These are phyloP conservation scores for Didymella keratinophila DNA, from an alignment of 2,329 filamentous ascomycete species.

Conservation along the genomic window DNA sequence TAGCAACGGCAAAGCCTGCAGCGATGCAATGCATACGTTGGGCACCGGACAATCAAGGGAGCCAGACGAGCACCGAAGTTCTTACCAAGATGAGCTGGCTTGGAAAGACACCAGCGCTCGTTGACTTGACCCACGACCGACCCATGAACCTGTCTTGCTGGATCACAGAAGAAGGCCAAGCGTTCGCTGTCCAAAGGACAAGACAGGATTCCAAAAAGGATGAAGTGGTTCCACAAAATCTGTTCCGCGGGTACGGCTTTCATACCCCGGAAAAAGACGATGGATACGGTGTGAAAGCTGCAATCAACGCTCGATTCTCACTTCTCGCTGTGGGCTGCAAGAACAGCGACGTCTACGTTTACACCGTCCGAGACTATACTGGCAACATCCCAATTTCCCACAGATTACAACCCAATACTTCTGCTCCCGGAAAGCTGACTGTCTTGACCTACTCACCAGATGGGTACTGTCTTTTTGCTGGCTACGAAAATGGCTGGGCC, in stretches of 20 bases:
- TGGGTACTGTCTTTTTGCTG: slow-evolving; percentile 93
- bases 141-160: slow-evolving; percentile 96
- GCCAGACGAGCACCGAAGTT: slow-evolving; percentile 89
- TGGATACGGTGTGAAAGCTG: slow-evolving; percentile 73
- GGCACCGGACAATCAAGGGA: slow-evolving; percentile 81
- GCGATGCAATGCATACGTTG: slow-evolving; percentile 97
- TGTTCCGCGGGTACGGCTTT: slow-evolving; percentile 93
- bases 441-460: slow-evolving; percentile 89
- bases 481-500: slow-evolving; percentile 91
- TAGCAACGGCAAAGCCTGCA: slow-evolving; percentile 88
- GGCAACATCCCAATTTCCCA: slow-evolving; percentile 93
- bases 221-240: slow-evolving; percentile 63
- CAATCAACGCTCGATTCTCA: slow-evolving; percentile 95
- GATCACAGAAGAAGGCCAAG: slow-evolving; percentile 86
- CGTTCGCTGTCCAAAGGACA: slow-evolving; percentile 85
- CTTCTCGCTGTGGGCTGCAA: slow-evolving; percentile 85
- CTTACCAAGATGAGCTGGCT: slow-evolving; percentile 88
- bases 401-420: slow-evolving; percentile 73
- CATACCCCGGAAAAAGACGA: slow-evolving; percentile 71
- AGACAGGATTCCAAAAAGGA: slow-evolving; percentile 46
- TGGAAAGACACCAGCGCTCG: slow-evolving; percentile 76
- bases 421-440: slow-evolving; percentile 74
- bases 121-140: slow-evolving; percentile 90
- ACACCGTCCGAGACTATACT: slow-evolving; percentile 89
- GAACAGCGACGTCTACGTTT: slow-evolving; percentile 84